Evolutionary conservation across 768 basidiomycete genomes (phyloP).

Genomic region (Rhizopogon vulgaris): DNA sequence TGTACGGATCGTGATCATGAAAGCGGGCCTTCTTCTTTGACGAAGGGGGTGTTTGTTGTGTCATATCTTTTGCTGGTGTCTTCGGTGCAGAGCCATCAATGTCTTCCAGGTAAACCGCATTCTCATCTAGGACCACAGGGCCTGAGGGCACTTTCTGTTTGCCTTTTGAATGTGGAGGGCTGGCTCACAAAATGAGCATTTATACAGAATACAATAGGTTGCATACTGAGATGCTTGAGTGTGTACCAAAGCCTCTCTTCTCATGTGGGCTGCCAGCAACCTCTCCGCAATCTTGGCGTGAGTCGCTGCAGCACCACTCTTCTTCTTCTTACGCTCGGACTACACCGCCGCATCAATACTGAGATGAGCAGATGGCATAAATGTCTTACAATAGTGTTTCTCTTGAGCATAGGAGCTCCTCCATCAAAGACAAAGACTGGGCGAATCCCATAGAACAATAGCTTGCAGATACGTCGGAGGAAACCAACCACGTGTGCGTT

Average conservation of each 20-base stretch:
- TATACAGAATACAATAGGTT: not conserved
- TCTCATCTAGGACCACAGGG: constrained; percentile 55
- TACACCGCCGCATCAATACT: constrained; percentile 24
- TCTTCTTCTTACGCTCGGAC: constrained; percentile 87
- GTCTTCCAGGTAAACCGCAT: constrained; percentile 88
- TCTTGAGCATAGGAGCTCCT: constrained; percentile 87
- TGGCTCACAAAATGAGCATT: constrained; percentile 3
- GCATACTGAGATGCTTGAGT: constrained; percentile 39
- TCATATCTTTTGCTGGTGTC: constrained; percentile 37
- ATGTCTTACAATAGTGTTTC: constrained; percentile 71
- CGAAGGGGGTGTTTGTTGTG: constrained; percentile 33
- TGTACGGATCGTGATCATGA: constrained; percentile 86
- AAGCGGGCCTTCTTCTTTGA: constrained; percentile 58
- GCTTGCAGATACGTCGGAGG: constrained; percentile 84
- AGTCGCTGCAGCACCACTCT: constrained; percentile 80
- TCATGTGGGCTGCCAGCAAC: constrained; percentile 88
- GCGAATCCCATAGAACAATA: constrained; percentile 95
- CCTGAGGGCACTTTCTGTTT: constrained; percentile 41
- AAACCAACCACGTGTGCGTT: constrained; percentile 95
- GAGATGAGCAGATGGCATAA: not conserved
- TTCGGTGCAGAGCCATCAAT: constrained; percentile 48
- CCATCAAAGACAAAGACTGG: constrained; percentile 99
- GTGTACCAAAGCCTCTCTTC: constrained; percentile 78
- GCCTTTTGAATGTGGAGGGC: constrained; percentile 28
- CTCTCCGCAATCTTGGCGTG: constrained; percentile 87